These are phyloP conservation scores for Xylaria bambusicola DNA, from an alignment of 495 filamentous ascomycete genomes.

Conservation along the genomic window DNA sequence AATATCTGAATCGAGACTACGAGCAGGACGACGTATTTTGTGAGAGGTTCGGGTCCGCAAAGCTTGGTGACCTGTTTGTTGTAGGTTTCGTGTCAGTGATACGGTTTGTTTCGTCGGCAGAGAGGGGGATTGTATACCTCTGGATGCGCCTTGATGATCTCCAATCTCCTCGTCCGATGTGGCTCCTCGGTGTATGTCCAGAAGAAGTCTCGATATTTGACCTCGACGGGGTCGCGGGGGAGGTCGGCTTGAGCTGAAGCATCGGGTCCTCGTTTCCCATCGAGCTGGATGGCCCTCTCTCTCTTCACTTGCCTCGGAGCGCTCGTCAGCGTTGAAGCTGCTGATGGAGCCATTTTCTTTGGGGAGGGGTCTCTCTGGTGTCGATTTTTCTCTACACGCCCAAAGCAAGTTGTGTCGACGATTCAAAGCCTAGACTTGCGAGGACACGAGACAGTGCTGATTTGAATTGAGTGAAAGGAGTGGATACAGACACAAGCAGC, in stretches of 20 bases:
- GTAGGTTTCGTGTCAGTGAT: constrained; percentile 21
- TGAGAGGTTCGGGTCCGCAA: constrained; percentile 93
- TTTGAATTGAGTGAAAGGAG: not conserved
- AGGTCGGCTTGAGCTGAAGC: constrained; percentile 17
- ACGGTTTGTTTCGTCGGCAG: not conserved
- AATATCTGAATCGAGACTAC: constrained; percentile 82
- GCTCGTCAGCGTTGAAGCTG: constrained; percentile 33
- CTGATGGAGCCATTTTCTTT: constrained; percentile 32
- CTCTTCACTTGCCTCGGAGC: constrained; percentile 18
- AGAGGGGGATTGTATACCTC: constrained; percentile 60
- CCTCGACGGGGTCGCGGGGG: constrained; percentile 39
- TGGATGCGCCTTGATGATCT: constrained; percentile 98
- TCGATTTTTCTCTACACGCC: not conserved
- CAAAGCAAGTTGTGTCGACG: not conserved
- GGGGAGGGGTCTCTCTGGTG: not conserved
- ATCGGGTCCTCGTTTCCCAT: constrained; percentile 28
- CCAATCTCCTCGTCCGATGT: constrained; percentile 82
- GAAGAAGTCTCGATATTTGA: constrained; percentile 58
- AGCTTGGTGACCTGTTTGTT: constrained; percentile 87
- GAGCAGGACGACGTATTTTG: constrained; percentile 85
- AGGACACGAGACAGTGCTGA: not conserved
- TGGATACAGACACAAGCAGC: not conserved
- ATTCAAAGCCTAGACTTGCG: not conserved
- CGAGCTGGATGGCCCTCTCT: constrained; percentile 31
- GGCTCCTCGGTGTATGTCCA: constrained; percentile 99